Base-by-base conservation (phyloP, 2,329 filamentous ascomycete genomes). In the Orbilia quercus region DNA sequence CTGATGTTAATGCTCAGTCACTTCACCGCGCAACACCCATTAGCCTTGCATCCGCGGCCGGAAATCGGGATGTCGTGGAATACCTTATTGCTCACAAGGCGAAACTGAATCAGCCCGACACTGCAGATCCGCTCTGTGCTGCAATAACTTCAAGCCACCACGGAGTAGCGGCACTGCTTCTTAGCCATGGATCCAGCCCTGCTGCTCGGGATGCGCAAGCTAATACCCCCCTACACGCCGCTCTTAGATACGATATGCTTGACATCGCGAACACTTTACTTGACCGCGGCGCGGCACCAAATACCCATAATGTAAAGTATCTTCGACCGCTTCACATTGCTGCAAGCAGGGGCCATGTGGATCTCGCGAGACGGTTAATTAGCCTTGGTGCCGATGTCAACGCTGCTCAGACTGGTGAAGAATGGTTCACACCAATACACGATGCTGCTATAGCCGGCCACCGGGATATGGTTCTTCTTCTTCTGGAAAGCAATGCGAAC, bases 391-490 rank as follows among this genome's bases (percentile, higher is more conserved):
- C 67, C 4, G 67, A 72, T 3, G 67, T 72, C 9, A 48, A 60
- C 36, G 25, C 59, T 31, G 44, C 59, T 20, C 53, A 72, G 16
- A 50, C 36, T 5, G 60, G 59, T n/a, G 25, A 20, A n/a, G 67
- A 65, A 31, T 72, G 67, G 67, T 72, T 72, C 25, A 64, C 60
- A 11, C 59, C 67, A 9, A 9, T 72, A 40, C 67, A 72, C 28
- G 51, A 51, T 12, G 67, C 67, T 5, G 67, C 59, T 2, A 34
- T 53, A 0, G 47, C 28, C 9, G 67, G 67, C 0, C 53, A 59
- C 22, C 38, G 23, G 9, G 67, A 59, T 14, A 40, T 58, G 7
- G 59, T 55, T 11, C 2, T 16, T 2, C 16, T 59, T 14, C 23
- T 72, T 12, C 14, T 72, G 7, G 67, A 72, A 36, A 58, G 44